Conservation (phyloP, 371 early-diverging fungal species). For the Mortierella sp. region DNA sequence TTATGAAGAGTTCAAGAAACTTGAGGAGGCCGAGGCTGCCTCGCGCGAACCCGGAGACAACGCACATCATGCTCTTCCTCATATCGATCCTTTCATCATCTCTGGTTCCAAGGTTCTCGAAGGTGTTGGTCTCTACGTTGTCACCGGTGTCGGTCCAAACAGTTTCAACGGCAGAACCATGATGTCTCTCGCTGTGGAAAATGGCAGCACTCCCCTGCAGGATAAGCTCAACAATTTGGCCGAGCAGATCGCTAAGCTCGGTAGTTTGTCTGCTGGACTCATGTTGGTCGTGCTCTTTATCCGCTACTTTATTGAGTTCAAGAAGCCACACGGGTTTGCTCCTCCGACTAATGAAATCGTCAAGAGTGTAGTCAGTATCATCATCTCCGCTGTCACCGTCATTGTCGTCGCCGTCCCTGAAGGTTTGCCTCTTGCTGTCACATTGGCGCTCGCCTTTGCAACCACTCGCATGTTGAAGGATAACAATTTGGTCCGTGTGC, state of each 20-base stretch:
- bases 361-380: constrained; percentile 63
- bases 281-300: constrained; percentile 71
- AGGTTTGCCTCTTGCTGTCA: constrained; percentile 83
- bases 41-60: constrained; percentile 8
- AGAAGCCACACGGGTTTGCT: constrained; percentile 43
- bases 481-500: constrained; percentile 87
- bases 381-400: constrained; percentile 74
- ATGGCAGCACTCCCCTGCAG: constrained; percentile 76
- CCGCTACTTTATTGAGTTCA: constrained; percentile 63
- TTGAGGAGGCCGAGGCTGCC: constrained; percentile 62
- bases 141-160: constrained; percentile 72
- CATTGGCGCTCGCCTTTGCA: constrained; percentile 78
- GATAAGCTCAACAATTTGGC: constrained; percentile 72
- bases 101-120: constrained; percentile 80
- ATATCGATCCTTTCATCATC: constrained; percentile 73
- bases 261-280: constrained; percentile 67
- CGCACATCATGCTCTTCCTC: constrained; percentile 19
- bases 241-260: constrained; percentile 75
- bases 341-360: constrained; percentile 54
- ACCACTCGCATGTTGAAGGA: constrained; percentile 87
- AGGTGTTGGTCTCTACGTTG: constrained; percentile 77
- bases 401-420: constrained; percentile 85
- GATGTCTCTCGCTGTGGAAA: constrained; percentile 68
- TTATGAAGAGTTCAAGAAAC: constrained; percentile 32
- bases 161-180: constrained; percentile 81